Percentiles rank a stretch among this genome's conserved stretches.
phyloP scores from a whole-genome alignment of 257 asterid genomes.

The Lantana camara region DNA sequence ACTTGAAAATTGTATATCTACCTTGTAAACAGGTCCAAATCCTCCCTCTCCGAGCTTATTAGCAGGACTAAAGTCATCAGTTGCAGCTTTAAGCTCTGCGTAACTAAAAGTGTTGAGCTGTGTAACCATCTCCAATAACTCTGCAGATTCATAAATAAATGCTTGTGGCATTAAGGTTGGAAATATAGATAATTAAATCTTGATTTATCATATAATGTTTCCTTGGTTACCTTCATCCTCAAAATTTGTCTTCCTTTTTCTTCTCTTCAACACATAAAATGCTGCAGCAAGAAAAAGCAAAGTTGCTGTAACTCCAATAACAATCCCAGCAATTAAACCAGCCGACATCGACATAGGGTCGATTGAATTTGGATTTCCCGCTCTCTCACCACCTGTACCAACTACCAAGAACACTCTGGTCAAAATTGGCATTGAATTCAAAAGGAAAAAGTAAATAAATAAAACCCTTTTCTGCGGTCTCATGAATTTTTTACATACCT shows the following conservation, averaged over 20 bases:
- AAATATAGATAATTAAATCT: too few species aligned
- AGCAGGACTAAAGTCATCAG: constrained; percentile 63
- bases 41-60: constrained; percentile 96
- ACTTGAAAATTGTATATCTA: constrained; percentile 23
- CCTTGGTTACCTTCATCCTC: constrained; percentile 56
- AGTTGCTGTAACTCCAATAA: constrained; percentile 45
- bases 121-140: constrained; percentile 69
- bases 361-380: too few species aligned
- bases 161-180: not conserved
- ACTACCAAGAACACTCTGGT: constrained; percentile 20
- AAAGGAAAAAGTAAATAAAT: too few species aligned
- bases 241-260: constrained; percentile 38
- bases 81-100: constrained; percentile 72
- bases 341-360: too few species aligned
- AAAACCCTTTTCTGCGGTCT: not conserved
- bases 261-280: constrained; percentile 41
- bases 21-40: constrained; percentile 93
- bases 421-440: not conserved
- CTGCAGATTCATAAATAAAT: constrained; percentile 41
- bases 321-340: constrained; percentile 67
- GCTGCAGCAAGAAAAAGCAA: constrained; percentile 39
- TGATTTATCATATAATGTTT: not conserved
- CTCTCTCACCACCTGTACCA: constrained; percentile 59
- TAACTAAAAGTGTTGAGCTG: constrained; percentile 72
- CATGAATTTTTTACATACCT: constrained; percentile 34